Evolutionary conservation across 2,329 filamentous ascomycete species (phyloP).

Genomic region (Thermoascus crustaceus): DNA sequence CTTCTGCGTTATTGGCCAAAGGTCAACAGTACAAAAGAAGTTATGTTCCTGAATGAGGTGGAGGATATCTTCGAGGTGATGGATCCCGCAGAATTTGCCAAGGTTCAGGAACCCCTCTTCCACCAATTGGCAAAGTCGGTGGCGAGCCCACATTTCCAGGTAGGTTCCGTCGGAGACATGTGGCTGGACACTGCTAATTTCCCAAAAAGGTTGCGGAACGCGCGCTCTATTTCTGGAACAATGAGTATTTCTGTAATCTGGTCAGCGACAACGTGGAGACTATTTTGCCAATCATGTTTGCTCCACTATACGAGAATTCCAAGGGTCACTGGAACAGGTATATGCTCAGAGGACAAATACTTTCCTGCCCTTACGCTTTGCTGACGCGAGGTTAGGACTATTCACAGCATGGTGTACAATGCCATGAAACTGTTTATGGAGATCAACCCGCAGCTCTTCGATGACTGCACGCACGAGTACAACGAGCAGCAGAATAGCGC

Average conservation of each 20-base stretch:
- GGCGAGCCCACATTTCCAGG: slow-evolving; percentile 95
- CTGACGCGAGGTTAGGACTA: slow-evolving; percentile 59
- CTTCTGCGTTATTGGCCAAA: slow-evolving; percentile 97
- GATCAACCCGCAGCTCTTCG: slow-evolving; percentile 95
- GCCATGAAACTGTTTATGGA: slow-evolving; percentile 99
- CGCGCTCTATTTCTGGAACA: slow-evolving; percentile 99
- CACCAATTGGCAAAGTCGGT: slow-evolving; percentile 97
- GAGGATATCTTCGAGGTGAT: slow-evolving; percentile 99
- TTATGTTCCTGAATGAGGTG: slow-evolving; percentile 99
- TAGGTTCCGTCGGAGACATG: slow-evolving; percentile 21
- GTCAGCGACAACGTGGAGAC: slow-evolving; percentile 99
- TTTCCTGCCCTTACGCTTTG: slow-evolving; percentile 16
- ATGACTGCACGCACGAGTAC: slow-evolving; percentile 97
- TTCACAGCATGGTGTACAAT: slow-evolving; percentile 99
- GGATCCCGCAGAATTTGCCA: slow-evolving; percentile 97
- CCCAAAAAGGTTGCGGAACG: slow-evolving; percentile 81
- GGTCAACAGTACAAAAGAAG: slow-evolving; percentile 98
- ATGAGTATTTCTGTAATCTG: slow-evolving; percentile 98
- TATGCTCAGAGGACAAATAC: slow-evolving; percentile 23
- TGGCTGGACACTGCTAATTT: slow-evolving; percentile 9
- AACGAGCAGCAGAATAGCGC: slow-evolving; percentile 92
- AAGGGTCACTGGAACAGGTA: slow-evolving; percentile 99
- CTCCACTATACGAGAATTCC: slow-evolving; percentile 94
- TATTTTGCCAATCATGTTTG: slow-evolving; percentile 98
- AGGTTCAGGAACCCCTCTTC: slow-evolving; percentile 96